phyloP scores from a whole-genome alignment of 2,329 filamentous ascomycete genomes.

The Talaromyces sp. region DNA sequence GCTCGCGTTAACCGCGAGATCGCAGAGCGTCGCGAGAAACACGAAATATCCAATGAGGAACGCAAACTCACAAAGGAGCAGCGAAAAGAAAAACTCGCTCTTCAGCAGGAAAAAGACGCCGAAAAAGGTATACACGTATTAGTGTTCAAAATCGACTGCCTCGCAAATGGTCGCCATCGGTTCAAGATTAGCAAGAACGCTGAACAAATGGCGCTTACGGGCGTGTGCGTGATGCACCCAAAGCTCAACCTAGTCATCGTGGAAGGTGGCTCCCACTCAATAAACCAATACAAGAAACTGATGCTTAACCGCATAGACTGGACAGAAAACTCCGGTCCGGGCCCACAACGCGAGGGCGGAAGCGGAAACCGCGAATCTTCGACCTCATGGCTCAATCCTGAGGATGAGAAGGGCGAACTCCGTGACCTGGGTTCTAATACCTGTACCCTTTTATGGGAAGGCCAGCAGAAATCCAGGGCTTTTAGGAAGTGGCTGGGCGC shows the following conservation, averaged over 20 bases:
- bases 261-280: conserved; percentile 80
- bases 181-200: conserved; percentile 93
- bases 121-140: conserved; percentile 78
- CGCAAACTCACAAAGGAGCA: conserved; percentile 87
- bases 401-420: conserved; percentile 71
- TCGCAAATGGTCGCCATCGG: conserved; percentile 89
- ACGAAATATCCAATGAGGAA: conserved; percentile 74
- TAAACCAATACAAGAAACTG: conserved; percentile 82
- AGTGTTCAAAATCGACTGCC: conserved; percentile 82
- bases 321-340: conserved; percentile 78
- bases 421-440: conserved; percentile 80
- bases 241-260: conserved; percentile 85
- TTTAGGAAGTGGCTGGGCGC: conserved; percentile 83
- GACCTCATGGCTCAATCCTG: conserved; percentile 70
- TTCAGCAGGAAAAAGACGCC: conserved; percentile 83
- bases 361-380: conserved; percentile 59
- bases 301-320: conserved; percentile 94
- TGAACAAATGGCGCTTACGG: conserved; percentile 80
- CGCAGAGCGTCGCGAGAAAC: conserved; percentile 73
- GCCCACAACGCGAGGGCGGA: conserved; percentile 33
- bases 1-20: conserved; percentile 91
- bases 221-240: conserved; percentile 87
- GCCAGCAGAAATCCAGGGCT: conserved; percentile 71
- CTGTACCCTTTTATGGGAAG: conserved; percentile 84
- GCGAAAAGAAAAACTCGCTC: conserved; percentile 73